Conservation (phyloP, 345 rosid species). For the Noccaea bulbosa region DNA sequence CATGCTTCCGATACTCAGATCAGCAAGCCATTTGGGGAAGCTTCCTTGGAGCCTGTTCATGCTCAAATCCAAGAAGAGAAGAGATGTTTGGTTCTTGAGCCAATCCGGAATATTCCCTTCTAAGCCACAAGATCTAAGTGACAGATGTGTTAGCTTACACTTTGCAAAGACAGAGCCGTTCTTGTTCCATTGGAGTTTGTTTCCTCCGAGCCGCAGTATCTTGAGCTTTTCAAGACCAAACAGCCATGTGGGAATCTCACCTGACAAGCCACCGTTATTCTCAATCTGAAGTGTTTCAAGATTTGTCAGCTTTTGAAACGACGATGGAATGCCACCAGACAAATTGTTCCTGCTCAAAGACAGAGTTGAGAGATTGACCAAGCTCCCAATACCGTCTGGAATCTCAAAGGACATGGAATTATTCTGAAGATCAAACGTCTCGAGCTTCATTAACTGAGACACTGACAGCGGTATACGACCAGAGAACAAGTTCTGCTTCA, state of each 20-base stretch:
- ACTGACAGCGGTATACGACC: conserved; percentile 45
- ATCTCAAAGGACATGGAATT: conserved; percentile 45
- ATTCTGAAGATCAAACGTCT: conserved; percentile 18
- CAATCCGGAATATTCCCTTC: conserved; percentile 49
- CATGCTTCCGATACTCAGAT: conserved; percentile 37
- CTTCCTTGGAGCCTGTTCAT: conserved; percentile 49
- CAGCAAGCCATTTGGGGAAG: conserved; percentile 49
- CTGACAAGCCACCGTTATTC: conserved; percentile 37
- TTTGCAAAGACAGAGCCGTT: conserved; percentile 32
- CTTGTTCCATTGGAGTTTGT: conserved; percentile 51
- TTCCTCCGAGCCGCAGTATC: conserved; percentile 47
- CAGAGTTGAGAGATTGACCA: conserved; percentile 38
- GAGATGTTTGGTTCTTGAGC: conserved; percentile 48
- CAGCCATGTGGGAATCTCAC: conserved; percentile 52
- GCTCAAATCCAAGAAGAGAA: conserved; percentile 48
- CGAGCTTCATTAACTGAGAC: conserved; percentile 29
- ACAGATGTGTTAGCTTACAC: conserved; percentile 42
- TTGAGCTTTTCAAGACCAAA: conserved; percentile 41
- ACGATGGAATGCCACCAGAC: conserved; percentile 47
- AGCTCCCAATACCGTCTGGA: conserved; percentile 41
- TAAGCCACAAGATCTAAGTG: conserved; percentile 50
- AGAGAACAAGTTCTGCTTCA: conserved; percentile 28
- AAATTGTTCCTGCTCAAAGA: conserved; percentile 38
- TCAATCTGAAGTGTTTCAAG: conserved; percentile 42
- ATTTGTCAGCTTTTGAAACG: conserved; percentile 42